phyloP scores from a whole-genome alignment of 257 asterid genomes.

The Orobanche coerulescens region DNA sequence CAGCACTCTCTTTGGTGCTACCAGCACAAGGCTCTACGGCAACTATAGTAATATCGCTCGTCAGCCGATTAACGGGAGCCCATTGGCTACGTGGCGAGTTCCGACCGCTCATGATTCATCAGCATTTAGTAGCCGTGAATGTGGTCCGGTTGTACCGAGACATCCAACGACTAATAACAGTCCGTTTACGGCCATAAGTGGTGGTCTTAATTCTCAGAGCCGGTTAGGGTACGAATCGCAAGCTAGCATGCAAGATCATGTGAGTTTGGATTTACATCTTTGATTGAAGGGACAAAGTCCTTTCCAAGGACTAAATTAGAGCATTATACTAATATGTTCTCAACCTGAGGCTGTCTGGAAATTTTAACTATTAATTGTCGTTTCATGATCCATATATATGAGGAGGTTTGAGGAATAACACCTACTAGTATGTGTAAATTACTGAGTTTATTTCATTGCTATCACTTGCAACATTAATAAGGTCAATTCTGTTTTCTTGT shows the following conservation, averaged over 20 bases:
- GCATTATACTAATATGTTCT: neutral
- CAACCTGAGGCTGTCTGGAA: neutral
- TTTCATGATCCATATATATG: neutral
- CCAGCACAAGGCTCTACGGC: constrained; percentile 25
- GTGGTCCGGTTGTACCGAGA: neutral
- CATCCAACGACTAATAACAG: neutral
- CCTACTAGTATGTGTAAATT: neutral
- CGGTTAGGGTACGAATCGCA: constrained; percentile 36
- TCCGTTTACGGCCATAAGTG: constrained; percentile 1
- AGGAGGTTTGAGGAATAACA: constrained; percentile 6
- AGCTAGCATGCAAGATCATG: constrained; percentile 47
- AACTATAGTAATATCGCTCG: constrained; percentile 1
- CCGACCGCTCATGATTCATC: constrained; percentile 26
- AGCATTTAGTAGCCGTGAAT: too few relatives aligned
- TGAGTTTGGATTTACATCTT: constrained; percentile 77
- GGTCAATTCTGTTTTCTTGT: neutral
- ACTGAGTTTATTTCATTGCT: neutral
- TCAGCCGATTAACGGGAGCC: constrained; percentile 52
- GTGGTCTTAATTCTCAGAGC: constrained; percentile 25
- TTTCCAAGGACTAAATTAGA: neutral
- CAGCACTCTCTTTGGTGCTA: neutral
- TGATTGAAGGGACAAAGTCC: constrained; percentile 12
- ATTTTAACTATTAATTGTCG: neutral
- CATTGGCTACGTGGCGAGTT: constrained; percentile 46
- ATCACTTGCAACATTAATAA: neutral